phyloP scores from a whole-genome alignment of 2,329 filamentous ascomycete genomes.

The Trichothecium sympodiale region DNA sequence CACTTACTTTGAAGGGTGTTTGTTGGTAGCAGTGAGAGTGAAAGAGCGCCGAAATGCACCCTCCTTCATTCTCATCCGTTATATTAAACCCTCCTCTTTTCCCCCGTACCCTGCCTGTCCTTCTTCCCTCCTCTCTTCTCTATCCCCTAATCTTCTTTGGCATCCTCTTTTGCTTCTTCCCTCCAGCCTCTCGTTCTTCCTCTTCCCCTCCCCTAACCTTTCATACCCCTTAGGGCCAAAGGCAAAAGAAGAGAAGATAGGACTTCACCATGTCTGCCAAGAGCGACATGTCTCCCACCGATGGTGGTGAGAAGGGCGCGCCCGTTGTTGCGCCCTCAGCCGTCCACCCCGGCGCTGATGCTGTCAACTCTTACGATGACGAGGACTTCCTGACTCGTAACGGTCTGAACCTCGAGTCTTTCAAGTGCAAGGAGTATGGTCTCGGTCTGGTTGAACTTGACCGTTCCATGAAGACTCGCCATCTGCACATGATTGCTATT shows the following conservation, averaged over 20 bases:
- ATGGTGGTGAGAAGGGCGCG: slow-evolving; percentile 6
- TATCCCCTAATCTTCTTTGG: neutral
- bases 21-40: neutral
- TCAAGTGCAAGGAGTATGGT: slow-evolving; percentile 24
- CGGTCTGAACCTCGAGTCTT: slow-evolving; percentile 25
- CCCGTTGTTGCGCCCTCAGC: neutral
- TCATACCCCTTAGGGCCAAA: neutral
- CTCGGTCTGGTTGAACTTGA: slow-evolving; percentile 23
- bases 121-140: neutral
- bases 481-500: slow-evolving; percentile 50
- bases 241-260: neutral
- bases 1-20: neutral
- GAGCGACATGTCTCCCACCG: slow-evolving; percentile 4
- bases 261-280: slow-evolving; percentile 7
- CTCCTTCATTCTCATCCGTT: neutral
- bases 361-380: slow-evolving; percentile 11
- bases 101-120: neutral
- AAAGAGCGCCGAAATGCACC: neutral
- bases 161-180: neutral
- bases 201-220: neutral
- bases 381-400: slow-evolving; percentile 23
- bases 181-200: neutral
- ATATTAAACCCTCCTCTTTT: neutral
- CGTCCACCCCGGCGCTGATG: slow-evolving; percentile 3
- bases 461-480: slow-evolving; percentile 37